Evolutionary conservation across 2,329 filamentous ascomycete species (phyloP).

Genomic region (Trematosphaeria pertusa): DNA sequence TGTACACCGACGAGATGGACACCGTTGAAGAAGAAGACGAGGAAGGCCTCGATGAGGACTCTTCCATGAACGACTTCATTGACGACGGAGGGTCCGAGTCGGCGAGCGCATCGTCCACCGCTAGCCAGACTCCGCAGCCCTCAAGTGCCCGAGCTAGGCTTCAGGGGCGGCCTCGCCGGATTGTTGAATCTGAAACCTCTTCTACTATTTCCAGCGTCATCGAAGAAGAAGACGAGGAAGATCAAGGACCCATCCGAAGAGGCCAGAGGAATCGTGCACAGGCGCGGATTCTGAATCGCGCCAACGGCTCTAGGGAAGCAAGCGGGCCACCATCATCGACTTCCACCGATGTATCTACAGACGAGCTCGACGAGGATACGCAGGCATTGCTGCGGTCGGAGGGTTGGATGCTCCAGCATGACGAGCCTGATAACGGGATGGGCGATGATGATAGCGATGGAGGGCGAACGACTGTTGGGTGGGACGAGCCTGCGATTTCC

Average conservation of each 20-base stretch:
- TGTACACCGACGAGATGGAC: slow-evolving; percentile 51
- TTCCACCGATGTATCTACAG: slow-evolving; percentile 43
- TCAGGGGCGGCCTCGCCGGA: slow-evolving; percentile 38
- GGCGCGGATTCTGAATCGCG: slow-evolving; percentile 38
- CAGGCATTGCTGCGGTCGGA: slow-evolving; percentile 44
- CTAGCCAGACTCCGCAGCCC: slow-evolving; percentile 39
- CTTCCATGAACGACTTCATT: slow-evolving; percentile 53
- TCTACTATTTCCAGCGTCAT: slow-evolving; percentile 44
- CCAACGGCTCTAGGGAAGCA: slow-evolving; percentile 42
- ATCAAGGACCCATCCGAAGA: slow-evolving; percentile 42
- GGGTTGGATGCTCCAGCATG: slow-evolving; percentile 48
- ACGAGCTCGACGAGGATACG: slow-evolving; percentile 49
- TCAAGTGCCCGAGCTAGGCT: slow-evolving; percentile 25
- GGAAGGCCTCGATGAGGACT: slow-evolving; percentile 47
- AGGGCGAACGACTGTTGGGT: slow-evolving; percentile 54
- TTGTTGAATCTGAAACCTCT: slow-evolving; percentile 49
- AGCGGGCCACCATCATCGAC: slow-evolving; percentile 41
- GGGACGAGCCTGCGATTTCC: slow-evolving; percentile 53
- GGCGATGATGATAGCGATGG: slow-evolving; percentile 51
- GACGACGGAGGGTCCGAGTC: slow-evolving; percentile 41
- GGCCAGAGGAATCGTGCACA: slow-evolving; percentile 41
- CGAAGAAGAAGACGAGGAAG: slow-evolving; percentile 48
- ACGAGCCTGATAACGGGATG: slow-evolving; percentile 46
- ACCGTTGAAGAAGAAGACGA: slow-evolving; percentile 53
- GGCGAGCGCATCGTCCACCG: slow-evolving; percentile 37